Evolutionary conservation across 179 eudicot genomes (phyloP).

Genomic region (Drosera spatulata): DNA sequence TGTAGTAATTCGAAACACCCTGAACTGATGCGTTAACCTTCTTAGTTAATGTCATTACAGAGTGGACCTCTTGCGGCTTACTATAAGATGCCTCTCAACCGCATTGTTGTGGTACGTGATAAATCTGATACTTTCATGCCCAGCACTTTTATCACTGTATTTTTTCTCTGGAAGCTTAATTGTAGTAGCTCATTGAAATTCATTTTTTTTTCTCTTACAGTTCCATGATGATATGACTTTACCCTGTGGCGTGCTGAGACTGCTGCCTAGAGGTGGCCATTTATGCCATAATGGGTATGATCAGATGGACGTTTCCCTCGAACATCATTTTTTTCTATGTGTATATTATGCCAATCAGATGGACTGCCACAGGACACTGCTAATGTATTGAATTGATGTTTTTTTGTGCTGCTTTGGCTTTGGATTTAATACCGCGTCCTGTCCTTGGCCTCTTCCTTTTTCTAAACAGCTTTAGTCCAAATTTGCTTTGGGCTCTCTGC

Average conservation of each 20-base stretch:
- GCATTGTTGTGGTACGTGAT: constrained; percentile 62
- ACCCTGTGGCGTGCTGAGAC: constrained; percentile 84
- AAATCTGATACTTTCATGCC: constrained; percentile 3
- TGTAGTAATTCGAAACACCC: too few species aligned
- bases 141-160: not conserved
- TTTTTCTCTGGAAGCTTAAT: not conserved
- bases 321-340: too few species aligned
- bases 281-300: constrained; percentile 92
- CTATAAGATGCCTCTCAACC: constrained; percentile 76
- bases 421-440: too few species aligned
- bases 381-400: too few species aligned
- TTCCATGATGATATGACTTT: constrained; percentile 84
- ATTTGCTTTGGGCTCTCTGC: too few species aligned
- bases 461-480: too few species aligned
- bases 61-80: constrained; percentile 86
- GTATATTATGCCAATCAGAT: too few species aligned
- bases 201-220: constrained; percentile 18
- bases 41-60: constrained; percentile 29
- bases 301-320: too few species aligned
- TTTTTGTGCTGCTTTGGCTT: too few species aligned
- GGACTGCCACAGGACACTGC: too few species aligned
- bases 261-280: constrained; percentile 66
- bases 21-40: not conserved
- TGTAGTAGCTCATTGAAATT: not conserved
- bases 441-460: too few species aligned